Evolutionary conservation across 148 eudicot species (phyloP).

Genomic region (Persicaria tinctoria): DNA sequence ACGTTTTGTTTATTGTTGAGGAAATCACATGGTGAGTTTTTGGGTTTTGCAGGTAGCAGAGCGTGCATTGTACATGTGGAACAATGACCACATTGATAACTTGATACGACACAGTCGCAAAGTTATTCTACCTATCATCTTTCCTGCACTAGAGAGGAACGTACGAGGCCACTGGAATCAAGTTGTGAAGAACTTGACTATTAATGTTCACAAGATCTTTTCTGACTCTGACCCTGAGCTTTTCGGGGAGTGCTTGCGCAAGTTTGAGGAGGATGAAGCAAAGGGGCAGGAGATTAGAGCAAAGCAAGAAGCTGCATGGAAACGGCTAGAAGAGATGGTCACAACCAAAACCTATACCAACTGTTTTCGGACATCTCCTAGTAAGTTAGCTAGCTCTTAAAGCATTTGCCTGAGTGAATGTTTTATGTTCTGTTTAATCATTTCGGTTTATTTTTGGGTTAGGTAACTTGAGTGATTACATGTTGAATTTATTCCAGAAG

Average conservation of each 20-base stretch:
- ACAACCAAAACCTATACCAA: slow-evolving; percentile 27
- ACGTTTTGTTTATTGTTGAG: background rate
- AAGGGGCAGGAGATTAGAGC: slow-evolving; percentile 41
- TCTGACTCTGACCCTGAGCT: slow-evolving; percentile 60
- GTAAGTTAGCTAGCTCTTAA: background rate
- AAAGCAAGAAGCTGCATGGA: slow-evolving; percentile 58
- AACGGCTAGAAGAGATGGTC: slow-evolving; percentile 52
- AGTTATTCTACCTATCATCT: slow-evolving; percentile 58
- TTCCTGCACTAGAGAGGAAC: slow-evolving; percentile 71
- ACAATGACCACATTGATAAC: slow-evolving; percentile 72
- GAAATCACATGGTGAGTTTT: background rate
- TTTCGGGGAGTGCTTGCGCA: slow-evolving; percentile 51
- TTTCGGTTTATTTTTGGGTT: background rate
- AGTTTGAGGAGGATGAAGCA: slow-evolving; percentile 56
- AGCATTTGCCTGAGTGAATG: background rate
- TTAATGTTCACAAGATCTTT: slow-evolving; percentile 66
- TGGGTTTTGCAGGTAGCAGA: slow-evolving; percentile 59
- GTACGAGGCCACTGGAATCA: slow-evolving; percentile 66
- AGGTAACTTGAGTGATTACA: background rate
- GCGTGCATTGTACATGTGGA: slow-evolving; percentile 70
- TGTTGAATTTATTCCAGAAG: background rate
- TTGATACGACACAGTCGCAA: slow-evolving; percentile 58
- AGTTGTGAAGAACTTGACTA: slow-evolving; percentile 60
- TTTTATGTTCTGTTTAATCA: background rate
- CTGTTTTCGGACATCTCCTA: background rate